Conservation (phyloP, 345 rosid species). For the Euphorbia peplus region DNA sequence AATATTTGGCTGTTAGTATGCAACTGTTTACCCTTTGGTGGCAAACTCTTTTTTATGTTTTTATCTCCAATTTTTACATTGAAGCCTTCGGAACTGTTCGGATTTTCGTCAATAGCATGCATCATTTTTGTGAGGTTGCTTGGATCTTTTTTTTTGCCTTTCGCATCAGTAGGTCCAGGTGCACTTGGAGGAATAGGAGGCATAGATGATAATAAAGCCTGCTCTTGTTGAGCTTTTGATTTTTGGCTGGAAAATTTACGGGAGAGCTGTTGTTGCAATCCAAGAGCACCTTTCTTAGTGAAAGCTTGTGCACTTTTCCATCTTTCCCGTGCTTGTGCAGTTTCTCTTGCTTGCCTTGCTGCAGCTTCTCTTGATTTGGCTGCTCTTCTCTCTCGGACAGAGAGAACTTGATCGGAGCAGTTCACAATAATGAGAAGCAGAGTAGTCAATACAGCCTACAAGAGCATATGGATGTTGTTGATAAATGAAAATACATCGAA, state of each 20-base stretch:
- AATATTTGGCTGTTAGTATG: constrained; percentile 79
- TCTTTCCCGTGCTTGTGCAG: constrained; percentile 83
- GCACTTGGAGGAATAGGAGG: constrained; percentile 18
- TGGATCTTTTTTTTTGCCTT: constrained; percentile 46
- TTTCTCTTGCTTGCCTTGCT: constrained; percentile 76
- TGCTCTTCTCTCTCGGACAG: constrained; percentile 28
- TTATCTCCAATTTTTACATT: constrained; percentile 53
- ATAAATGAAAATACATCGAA: not conserved
- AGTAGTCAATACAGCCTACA: constrained; percentile 22
- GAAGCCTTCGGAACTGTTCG: constrained; percentile 52
- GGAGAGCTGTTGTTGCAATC: constrained; percentile 59
- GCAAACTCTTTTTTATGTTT: constrained; percentile 56
- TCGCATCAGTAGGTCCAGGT: constrained; percentile 35
- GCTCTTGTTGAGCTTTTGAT: constrained; percentile 32
- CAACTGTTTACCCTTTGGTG: constrained; percentile 70
- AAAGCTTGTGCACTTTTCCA: constrained; percentile 67
- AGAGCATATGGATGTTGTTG: not conserved
- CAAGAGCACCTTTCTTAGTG: constrained; percentile 53
- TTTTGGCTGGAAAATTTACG: constrained; percentile 67
- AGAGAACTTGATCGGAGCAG: constrained; percentile 35
- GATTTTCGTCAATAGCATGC: constrained; percentile 52
- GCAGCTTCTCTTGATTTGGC: constrained; percentile 47
- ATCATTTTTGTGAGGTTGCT: constrained; percentile 64
- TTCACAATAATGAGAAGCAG: constrained; percentile 32
- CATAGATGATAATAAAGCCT: constrained; percentile 14